Percentiles rank a stretch among this genome's conserved stretches.
Evolutionary conservation across 2,329 filamentous ascomycete species (phyloP).

Genomic region (Colletotrichum spinosum): DNA sequence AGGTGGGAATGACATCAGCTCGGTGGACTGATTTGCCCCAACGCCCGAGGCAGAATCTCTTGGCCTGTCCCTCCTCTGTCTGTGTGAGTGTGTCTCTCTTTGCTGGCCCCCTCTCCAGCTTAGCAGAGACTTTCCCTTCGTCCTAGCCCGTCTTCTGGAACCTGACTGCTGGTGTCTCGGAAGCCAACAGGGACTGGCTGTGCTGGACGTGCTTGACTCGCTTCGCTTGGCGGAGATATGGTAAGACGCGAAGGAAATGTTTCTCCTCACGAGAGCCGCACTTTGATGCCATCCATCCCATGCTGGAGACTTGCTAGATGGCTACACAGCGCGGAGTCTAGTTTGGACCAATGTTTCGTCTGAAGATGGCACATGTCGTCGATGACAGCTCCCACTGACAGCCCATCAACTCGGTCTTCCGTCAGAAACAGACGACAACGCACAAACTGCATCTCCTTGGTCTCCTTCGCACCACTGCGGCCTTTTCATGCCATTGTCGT

Average conservation of each 20-base stretch:
- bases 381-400: neutral
- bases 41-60: conserved; percentile 17
- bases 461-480: conserved; percentile 2
- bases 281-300: no score
- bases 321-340: neutral
- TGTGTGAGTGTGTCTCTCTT: no score
- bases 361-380: conserved; percentile 17
- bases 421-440: neutral
- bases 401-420: neutral
- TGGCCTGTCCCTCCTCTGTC: neutral
- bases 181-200: no score
- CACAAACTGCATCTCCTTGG: neutral
- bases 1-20: conserved; percentile 35
- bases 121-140: neutral
- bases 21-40: conserved; percentile 29
- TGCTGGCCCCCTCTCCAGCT: no score
- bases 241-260: no score
- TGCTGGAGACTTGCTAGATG: neutral
- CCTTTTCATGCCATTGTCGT: conserved; percentile 7
- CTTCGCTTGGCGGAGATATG: no score
- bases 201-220: no score
- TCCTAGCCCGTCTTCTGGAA: neutral
- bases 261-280: no score
- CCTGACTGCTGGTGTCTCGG: no score
- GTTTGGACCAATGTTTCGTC: conserved; percentile 14